Evolutionary conservation across 2,329 filamentous ascomycete species (phyloP).

Genomic region (Colletotrichum eleusines): DNA sequence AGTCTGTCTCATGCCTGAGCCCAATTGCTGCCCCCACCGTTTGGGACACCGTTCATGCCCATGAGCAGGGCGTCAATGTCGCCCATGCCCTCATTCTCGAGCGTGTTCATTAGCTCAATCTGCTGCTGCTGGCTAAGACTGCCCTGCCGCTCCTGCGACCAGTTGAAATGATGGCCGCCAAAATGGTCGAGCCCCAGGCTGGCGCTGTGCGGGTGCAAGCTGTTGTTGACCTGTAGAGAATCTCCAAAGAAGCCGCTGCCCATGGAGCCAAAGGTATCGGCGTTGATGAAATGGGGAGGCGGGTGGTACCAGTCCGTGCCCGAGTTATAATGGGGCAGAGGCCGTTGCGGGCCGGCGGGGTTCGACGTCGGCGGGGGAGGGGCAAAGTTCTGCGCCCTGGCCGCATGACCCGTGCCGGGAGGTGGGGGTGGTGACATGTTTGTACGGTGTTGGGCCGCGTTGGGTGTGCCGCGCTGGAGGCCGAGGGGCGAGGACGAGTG

Average conservation of each 20-base stretch:
- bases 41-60: slow-evolving; percentile 38
- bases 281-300: slow-evolving; percentile 65
- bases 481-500: slow-evolving; percentile 49
- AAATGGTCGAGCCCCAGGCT: slow-evolving; percentile 49
- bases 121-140: slow-evolving; percentile 85
- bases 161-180: slow-evolving; percentile 47
- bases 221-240: slow-evolving; percentile 44
- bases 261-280: slow-evolving; percentile 61
- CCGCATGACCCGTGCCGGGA: slow-evolving; percentile 43
- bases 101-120: slow-evolving; percentile 82
- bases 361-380: slow-evolving; percentile 51
- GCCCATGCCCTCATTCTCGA: slow-evolving; percentile 76
- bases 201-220: slow-evolving; percentile 39
- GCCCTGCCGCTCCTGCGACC: slow-evolving; percentile 68
- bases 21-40: slow-evolving; percentile 19
- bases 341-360: slow-evolving; percentile 54
- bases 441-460: slow-evolving; percentile 41
- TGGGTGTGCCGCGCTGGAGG: slow-evolving; percentile 34
- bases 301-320: slow-evolving; percentile 65
- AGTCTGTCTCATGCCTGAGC: slow-evolving; percentile 12
- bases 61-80: slow-evolving; percentile 72
- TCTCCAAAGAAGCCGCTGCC: slow-evolving; percentile 58
- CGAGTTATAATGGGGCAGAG: slow-evolving; percentile 56
- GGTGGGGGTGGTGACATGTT: slow-evolving; percentile 49
- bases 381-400: slow-evolving; percentile 52